Base-by-base conservation (phyloP, 306 rosid genomes). In the Arachis hypogaea region DNA sequence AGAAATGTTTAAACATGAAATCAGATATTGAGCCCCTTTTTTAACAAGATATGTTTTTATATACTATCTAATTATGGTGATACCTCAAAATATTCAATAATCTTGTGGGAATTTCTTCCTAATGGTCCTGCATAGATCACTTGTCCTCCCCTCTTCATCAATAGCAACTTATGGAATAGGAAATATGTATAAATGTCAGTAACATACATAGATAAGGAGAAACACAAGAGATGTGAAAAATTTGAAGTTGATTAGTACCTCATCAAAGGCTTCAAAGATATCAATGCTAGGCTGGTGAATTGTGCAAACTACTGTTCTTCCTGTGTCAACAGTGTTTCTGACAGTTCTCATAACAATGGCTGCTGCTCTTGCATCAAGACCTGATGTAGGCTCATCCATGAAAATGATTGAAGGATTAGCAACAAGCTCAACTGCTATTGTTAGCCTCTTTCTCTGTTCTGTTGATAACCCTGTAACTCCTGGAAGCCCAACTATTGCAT, bases 371-470 rank as follows among this genome's bases (percentile, higher is more conserved):
- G 98, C 96, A 79, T 92, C 98, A 0, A 92, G 89, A 28, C 98
- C 98, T 3, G 98, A 90, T 50, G 98, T 92, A 2, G 98, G 98
- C 69, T 92, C 98, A 68, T 92, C 98, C 98, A 92, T 88, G 58
- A 92, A 92, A 40, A 92, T 90, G 80, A 92, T 90, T 44, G 98
- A 92, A 9, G 98, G 98, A 76, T 92, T 92, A 3, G 98, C 89
- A 63, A 92, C 96, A 62, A 90, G 90, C 68, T 90, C 98, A 57
- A 90, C 96, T 0, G 98, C 96, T 10, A 90, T 90, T 28, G 98
- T 92, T 3, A 90, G 73, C 78, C 98, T 86, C 77, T 92, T 92
- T 77, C 96, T 83, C 5, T 92, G 96, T 66, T 92, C 96, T 0
- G 96, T 88, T 12, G 98, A 92, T 75, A 92, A 74, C 10, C 98